Percentiles rank a stretch among this genome's conserved stretches.
phyloP scores from a whole-genome alignment of 2,329 filamentous ascomycete species.

The Ophiostoma ips region DNA sequence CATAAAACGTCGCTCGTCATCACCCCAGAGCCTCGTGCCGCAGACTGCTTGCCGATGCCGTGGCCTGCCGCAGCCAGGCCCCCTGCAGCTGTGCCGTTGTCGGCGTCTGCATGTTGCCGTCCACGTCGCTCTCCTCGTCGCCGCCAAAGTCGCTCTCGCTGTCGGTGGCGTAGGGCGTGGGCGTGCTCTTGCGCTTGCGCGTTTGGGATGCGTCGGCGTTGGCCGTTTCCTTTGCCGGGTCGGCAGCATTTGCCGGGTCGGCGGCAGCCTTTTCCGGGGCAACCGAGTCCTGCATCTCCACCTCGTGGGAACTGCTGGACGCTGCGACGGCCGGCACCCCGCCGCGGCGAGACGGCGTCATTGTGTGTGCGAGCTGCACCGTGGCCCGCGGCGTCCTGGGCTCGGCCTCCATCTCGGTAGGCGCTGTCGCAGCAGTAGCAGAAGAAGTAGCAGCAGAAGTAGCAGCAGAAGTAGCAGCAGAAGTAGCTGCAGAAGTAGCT shows the following conservation, averaged over 20 bases:
- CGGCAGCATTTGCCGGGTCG: not conserved
- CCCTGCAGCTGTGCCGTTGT: conserved; percentile 8
- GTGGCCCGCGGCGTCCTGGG: conserved; percentile 1
- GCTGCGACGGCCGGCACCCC: not conserved
- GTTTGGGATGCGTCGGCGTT: not conserved
- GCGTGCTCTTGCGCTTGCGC: conserved; percentile 13
- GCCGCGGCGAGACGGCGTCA: not conserved
- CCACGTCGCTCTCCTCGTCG: conserved; percentile 3
- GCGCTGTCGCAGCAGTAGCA: no score
- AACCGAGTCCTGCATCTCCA: conserved; percentile 4
- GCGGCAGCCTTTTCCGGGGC: not conserved
- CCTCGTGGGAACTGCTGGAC: not conserved
- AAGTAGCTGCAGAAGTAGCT: no score
- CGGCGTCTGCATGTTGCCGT: conserved; percentile 10
- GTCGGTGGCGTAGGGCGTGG: conserved; percentile 9
- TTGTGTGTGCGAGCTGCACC: not conserved
- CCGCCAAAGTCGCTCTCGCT: conserved; percentile 2
- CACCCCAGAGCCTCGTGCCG: not conserved
- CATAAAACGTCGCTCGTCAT: not conserved
- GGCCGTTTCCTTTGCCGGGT: not conserved
- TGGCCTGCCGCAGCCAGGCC: conserved; percentile 6
- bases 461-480: no score
- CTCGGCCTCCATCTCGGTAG: not conserved
- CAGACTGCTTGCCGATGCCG: conserved; percentile 17
- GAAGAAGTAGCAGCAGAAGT: no score